Conservation (phyloP, 2,329 filamentous ascomycete species). For the Mycosphaerelloides madeirae region DNA sequence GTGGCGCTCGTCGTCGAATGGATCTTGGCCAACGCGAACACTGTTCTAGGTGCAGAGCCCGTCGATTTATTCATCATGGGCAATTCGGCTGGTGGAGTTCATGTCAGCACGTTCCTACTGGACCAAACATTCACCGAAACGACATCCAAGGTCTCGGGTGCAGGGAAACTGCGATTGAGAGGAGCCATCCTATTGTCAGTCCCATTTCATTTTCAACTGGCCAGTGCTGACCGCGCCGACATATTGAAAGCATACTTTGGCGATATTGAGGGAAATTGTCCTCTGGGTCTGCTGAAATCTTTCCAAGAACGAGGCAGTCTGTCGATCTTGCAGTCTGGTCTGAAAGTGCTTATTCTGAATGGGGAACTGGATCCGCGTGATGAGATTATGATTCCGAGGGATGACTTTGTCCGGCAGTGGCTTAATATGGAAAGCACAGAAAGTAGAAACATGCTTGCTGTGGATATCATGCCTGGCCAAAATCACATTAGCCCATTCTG, state of each 20-base stretch:
- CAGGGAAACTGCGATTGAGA: constrained; percentile 13
- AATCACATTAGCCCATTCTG: constrained; percentile 26
- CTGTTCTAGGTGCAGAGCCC: constrained; percentile 21
- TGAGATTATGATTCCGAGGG: constrained; percentile 21
- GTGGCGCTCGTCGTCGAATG: constrained; percentile 35
- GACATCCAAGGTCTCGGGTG: constrained; percentile 15
- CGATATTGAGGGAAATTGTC: constrained; percentile 15
- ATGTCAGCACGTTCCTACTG: constrained; percentile 36
- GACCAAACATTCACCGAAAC: constrained; percentile 20
- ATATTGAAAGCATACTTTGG: constrained; percentile 22
- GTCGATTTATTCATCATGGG: constrained; percentile 38
- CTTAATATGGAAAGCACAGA: constrained; percentile 11
- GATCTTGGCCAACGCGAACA: constrained; percentile 24
- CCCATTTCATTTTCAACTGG: constrained; percentile 21
- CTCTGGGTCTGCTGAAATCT: constrained; percentile 20
- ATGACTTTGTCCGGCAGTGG: constrained; percentile 25
- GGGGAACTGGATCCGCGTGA: constrained; percentile 26
- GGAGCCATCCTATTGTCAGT: constrained; percentile 25
- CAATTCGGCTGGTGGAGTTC: constrained; percentile 40
- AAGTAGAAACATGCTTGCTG: constrained; percentile 17
- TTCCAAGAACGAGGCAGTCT: constrained; percentile 9
- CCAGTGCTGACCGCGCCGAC: constrained; percentile 10
- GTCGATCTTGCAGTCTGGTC: constrained; percentile 16
- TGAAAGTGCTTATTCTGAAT: constrained; percentile 18
- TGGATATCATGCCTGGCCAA: constrained; percentile 23